A percentile compares a stretch with the other conserved stretches of the same genome.
phyloP scores from a whole-genome alignment of 2,329 filamentous ascomycete species.

The Fusarium graminum region DNA sequence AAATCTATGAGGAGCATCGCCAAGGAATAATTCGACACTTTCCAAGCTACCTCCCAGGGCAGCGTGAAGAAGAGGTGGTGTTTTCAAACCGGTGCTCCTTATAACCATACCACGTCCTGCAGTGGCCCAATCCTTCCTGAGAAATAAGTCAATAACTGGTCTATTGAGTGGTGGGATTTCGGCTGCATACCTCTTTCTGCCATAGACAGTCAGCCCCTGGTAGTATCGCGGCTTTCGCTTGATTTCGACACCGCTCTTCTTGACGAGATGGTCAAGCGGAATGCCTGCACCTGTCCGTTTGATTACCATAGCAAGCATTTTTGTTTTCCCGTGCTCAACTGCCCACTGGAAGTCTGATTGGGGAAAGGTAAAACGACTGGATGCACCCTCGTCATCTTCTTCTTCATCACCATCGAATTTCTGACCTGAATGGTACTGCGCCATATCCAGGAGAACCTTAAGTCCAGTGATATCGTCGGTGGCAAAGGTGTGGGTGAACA shows the following conservation, averaged over 20 bases:
- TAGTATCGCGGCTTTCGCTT: constrained; percentile 78
- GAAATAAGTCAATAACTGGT: constrained; percentile 28
- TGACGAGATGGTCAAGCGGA: constrained; percentile 74
- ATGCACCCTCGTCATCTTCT: constrained; percentile 53
- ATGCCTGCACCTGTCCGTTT: constrained; percentile 75
- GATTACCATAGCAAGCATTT: constrained; percentile 74
- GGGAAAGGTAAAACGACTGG: constrained; percentile 56
- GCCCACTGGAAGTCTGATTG: constrained; percentile 59
- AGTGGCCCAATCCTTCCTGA: constrained; percentile 76
- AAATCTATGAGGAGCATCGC: constrained; percentile 74
- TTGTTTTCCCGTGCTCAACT: constrained; percentile 63
- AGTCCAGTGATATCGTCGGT: constrained; percentile 68
- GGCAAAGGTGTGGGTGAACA: constrained; percentile 62
- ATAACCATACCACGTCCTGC: constrained; percentile 65
- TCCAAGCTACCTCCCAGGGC: constrained; percentile 71
- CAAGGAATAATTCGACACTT: constrained; percentile 81
- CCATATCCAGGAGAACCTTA: constrained; percentile 69
- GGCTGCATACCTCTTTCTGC: constrained; percentile 69
- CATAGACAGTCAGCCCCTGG: constrained; percentile 80
- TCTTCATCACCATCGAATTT: constrained; percentile 53
- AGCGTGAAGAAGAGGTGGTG: constrained; percentile 72
- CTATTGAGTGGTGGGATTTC: not conserved
- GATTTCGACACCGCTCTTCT: constrained; percentile 73
- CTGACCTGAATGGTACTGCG: constrained; percentile 58
- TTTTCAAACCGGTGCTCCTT: constrained; percentile 57